A percentile compares a stretch with the other conserved stretches of the same genome.
Evolutionary conservation across 2,329 filamentous ascomycete species (phyloP).

Genomic region (Diaporthe velutina): DNA sequence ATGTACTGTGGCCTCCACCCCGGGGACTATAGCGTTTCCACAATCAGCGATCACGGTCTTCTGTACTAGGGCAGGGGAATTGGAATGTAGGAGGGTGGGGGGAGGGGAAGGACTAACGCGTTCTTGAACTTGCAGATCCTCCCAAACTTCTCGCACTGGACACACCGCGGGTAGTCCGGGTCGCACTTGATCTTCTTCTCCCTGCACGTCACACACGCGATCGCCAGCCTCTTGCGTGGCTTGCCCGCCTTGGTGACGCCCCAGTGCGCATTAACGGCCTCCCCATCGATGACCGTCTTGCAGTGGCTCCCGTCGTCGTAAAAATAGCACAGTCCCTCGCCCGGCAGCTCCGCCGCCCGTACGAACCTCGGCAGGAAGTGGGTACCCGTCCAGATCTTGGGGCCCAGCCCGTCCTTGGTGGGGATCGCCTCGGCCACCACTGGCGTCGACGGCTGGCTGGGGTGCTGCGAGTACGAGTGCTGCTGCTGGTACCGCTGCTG

Average conservation of each 20-base stretch:
- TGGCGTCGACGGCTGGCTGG: slow-evolving; percentile 48
- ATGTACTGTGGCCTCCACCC: slow-evolving; percentile 64
- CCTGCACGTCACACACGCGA: slow-evolving; percentile 92
- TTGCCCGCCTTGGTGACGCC: slow-evolving; percentile 95
- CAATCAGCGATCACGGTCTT: slow-evolving; percentile 41
- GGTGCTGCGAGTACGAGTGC: slow-evolving; percentile 38
- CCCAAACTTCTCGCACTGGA: slow-evolving; percentile 93
- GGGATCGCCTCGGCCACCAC: slow-evolving; percentile 58
- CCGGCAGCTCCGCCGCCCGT: slow-evolving; percentile 75
- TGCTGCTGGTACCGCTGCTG: slow-evolving; percentile 34
- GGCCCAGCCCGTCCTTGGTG: slow-evolving; percentile 72
- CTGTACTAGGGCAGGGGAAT: slow-evolving; percentile 1
- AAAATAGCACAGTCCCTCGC: slow-evolving; percentile 86
- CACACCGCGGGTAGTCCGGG: slow-evolving; percentile 86
- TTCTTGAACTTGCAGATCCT: slow-evolving; percentile 87
- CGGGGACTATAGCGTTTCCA: slow-evolving; percentile 58
- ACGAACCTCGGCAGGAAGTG: slow-evolving; percentile 77
- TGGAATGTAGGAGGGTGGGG: not conserved
- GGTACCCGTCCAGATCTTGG: slow-evolving; percentile 78
- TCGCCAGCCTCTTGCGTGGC: slow-evolving; percentile 88
- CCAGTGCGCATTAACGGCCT: slow-evolving; percentile 91
- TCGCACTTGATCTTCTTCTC: slow-evolving; percentile 99
- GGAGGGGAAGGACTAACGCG: slow-evolving; percentile 75
- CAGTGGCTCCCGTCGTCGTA: slow-evolving; percentile 89
- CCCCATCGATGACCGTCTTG: slow-evolving; percentile 86